Conservation (phyloP, 768 basidiomycete genomes). For the Naematelia encephala region DNA sequence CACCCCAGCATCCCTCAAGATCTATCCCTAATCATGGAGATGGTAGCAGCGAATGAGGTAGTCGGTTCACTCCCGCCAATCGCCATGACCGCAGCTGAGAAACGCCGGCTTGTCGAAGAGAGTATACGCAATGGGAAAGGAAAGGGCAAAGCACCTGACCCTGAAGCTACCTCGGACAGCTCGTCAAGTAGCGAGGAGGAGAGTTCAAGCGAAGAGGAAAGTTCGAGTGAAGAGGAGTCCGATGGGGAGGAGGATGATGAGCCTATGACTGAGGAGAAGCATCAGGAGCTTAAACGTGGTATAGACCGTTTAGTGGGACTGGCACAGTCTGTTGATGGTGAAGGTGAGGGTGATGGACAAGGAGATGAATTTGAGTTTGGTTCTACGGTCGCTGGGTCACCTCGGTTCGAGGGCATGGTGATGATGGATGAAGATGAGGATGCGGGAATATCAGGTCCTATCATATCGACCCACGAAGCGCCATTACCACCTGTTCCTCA, state of each 20-base stretch:
- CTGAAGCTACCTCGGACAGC: not conserved
- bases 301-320: conserved; percentile 23
- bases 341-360: conserved; percentile 16
- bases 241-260: conserved; percentile 7
- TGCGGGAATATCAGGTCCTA: conserved; percentile 20
- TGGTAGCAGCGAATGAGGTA: conserved; percentile 37
- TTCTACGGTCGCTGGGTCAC: conserved; percentile 13
- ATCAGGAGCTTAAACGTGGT: conserved; percentile 19
- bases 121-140: conserved; percentile 24
- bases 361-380: conserved; percentile 26
- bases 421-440: conserved; percentile 39
- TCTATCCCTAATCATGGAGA: conserved; percentile 45
- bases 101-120: conserved; percentile 35
- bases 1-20: conserved; percentile 44
- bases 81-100: conserved; percentile 33
- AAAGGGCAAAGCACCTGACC: conserved; percentile 12
- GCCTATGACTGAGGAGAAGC: conserved; percentile 19
- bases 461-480: conserved; percentile 43
- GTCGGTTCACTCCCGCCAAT: conserved; percentile 35
- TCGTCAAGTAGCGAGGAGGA: conserved; percentile 1
- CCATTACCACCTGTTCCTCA: conserved; percentile 35
- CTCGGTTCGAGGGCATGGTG: conserved; percentile 14
- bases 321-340: not conserved
- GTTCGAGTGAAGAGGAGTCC: conserved; percentile 17
- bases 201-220: conserved; percentile 15